phyloP scores from a whole-genome alignment of 306 rosid genomes.

The Ammopiptanthus mongolicus region DNA sequence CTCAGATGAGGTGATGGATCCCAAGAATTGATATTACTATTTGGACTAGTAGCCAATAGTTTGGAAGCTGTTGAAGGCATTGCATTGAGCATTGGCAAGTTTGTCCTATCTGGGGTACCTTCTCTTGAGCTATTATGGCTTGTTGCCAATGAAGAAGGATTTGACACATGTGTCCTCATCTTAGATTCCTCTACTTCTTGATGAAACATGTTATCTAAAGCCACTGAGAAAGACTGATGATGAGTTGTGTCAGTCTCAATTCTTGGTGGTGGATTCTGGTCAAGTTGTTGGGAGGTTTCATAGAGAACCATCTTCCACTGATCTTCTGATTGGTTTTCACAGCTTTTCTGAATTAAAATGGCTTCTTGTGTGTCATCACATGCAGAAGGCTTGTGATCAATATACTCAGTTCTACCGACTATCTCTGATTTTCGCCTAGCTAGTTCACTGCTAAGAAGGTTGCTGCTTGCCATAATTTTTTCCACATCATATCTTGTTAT shows the following conservation, averaged over 20 bases:
- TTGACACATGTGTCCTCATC: conserved; percentile 51
- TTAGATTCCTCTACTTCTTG: conserved; percentile 44
- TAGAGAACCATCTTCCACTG: conserved; percentile 52
- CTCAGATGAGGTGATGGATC: conserved; percentile 52
- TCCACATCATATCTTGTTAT: conserved; percentile 84
- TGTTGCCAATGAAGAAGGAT: conserved; percentile 70
- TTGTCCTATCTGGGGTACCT: conserved; percentile 59
- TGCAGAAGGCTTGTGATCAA: conserved; percentile 30
- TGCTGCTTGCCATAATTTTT: conserved; percentile 67
- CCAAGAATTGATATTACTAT: conserved; percentile 51
- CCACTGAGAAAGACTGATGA: conserved; percentile 27
- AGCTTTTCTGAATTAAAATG: conserved; percentile 33
- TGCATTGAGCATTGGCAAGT: conserved; percentile 40
- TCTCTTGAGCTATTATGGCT: conserved; percentile 74
- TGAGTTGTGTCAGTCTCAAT: conserved; percentile 23
- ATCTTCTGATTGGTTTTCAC: conserved; percentile 42
- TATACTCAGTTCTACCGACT: conserved; percentile 21
- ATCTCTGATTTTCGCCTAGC: conserved; percentile 57
- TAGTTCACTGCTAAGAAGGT: conserved; percentile 66
- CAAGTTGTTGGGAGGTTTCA: conserved; percentile 45
- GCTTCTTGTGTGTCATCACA: conserved; percentile 31
- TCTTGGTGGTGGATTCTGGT: conserved; percentile 30
- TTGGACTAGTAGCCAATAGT: conserved; percentile 40
- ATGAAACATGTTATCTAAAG: conserved; percentile 33
- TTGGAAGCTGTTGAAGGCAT: conserved; percentile 50